Conservation (phyloP, 2,329 filamentous ascomycete species). For the Pseudopyrenochaeta lycopersici region DNA sequence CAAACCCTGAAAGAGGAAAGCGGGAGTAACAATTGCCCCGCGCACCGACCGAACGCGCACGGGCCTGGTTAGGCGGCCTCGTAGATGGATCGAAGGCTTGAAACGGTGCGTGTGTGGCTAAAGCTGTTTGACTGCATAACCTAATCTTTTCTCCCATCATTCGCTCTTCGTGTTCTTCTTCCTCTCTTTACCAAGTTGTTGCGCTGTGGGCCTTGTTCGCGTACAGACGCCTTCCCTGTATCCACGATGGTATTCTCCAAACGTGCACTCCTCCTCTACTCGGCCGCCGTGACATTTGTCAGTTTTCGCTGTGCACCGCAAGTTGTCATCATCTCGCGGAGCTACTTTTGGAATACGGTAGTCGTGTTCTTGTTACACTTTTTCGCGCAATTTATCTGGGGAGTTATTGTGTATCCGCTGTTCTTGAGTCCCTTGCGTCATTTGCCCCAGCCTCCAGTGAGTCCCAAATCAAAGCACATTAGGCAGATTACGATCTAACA, state of each 20-base stretch:
- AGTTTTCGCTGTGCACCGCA: slow-evolving; percentile 44
- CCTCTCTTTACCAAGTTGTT: neutral
- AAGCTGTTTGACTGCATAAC: neutral
- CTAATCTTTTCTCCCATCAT: neutral
- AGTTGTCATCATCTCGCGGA: slow-evolving; percentile 35
- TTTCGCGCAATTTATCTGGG: slow-evolving; percentile 50
- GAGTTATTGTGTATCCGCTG: slow-evolving; percentile 64
- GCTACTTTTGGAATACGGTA: slow-evolving; percentile 51
- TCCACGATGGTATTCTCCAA: slow-evolving; percentile 40
- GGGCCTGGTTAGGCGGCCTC: no score
- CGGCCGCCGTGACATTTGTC: slow-evolving; percentile 38
- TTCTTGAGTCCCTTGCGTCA: slow-evolving; percentile 67
- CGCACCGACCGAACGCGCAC: slow-evolving; percentile 5
- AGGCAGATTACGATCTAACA: neutral
- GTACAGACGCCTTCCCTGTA: neutral
- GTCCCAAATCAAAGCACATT: slow-evolving; percentile 20
- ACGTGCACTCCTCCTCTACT: slow-evolving; percentile 32
- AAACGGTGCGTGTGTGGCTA: slow-evolving; percentile 21
- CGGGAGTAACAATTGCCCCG: slow-evolving; percentile 8
- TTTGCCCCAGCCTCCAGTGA: slow-evolving; percentile 63
- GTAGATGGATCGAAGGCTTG: slow-evolving; percentile 3
- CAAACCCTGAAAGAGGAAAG: neutral
- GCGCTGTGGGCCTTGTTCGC: neutral
- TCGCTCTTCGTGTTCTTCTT: neutral
- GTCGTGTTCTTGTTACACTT: slow-evolving; percentile 53